phyloP scores from a whole-genome alignment of 768 basidiomycete genomes.

The Termitomyces bulborhizus region DNA sequence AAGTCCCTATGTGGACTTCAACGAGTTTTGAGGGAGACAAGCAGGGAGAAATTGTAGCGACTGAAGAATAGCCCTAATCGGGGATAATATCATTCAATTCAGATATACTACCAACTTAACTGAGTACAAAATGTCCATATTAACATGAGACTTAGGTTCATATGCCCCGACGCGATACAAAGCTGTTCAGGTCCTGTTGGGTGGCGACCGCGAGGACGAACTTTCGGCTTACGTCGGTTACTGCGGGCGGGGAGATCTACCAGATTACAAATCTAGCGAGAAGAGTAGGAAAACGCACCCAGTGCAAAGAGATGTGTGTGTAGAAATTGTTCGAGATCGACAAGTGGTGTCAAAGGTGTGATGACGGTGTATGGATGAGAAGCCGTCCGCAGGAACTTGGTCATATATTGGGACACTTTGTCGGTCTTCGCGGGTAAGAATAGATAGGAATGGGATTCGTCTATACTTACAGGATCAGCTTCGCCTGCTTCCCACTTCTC shows the following conservation, averaged over 20 bases:
- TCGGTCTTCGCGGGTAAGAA: constrained; percentile 44
- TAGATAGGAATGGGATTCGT: not conserved
- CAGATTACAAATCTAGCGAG: not conserved
- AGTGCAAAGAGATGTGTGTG: constrained; percentile 68
- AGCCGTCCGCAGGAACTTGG: constrained; percentile 61
- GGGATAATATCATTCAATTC: not conserved
- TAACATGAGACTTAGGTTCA: constrained; percentile 11
- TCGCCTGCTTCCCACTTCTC: constrained; percentile 69
- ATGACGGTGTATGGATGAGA: constrained; percentile 72
- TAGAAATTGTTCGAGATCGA: constrained; percentile 79
- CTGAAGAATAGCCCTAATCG: not conserved
- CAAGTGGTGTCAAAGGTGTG: constrained; percentile 72
- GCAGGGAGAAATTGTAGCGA: not conserved
- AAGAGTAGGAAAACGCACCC: constrained; percentile 33
- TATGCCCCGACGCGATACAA: constrained; percentile 46
- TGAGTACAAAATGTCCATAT: not conserved
- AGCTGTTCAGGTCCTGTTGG: constrained; percentile 63
- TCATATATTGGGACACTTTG: constrained; percentile 65
- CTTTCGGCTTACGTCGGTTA: constrained; percentile 77
- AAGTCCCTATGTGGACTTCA: not conserved
- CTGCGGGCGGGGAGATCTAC: constrained; percentile 32
- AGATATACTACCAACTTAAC: not conserved
- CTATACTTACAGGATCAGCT: constrained; percentile 59
- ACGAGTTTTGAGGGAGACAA: not conserved
- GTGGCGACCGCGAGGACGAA: constrained; percentile 83